Conservation (phyloP, 2,329 filamentous ascomycete genomes). For the Sclerotiophoma versabilis region DNA sequence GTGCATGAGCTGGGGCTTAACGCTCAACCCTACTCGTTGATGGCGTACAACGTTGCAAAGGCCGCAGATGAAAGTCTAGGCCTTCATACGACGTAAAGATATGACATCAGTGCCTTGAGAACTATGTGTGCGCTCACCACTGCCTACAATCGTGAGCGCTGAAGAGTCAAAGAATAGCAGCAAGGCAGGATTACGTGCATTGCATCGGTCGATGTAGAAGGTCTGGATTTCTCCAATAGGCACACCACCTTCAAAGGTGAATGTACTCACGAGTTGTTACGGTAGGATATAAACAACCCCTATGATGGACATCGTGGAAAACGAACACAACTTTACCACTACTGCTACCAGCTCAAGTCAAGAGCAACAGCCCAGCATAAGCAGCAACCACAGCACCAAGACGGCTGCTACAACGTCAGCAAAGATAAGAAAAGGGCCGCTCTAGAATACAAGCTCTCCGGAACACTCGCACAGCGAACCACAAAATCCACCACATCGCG, state of each 20-base stretch:
- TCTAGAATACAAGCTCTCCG: no score
- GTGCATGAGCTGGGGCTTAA: slow-evolving; percentile 12
- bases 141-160: background rate
- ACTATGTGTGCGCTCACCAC: background rate
- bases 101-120: slow-evolving; percentile 9
- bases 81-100: no score
- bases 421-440: no score
- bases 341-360: no score
- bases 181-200: slow-evolving; percentile 1
- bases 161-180: slow-evolving; percentile 3
- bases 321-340: no score
- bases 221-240: slow-evolving; percentile 5
- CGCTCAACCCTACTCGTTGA: slow-evolving; percentile 1
- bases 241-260: no score
- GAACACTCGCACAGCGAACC: background rate
- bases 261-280: no score
- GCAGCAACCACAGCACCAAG: no score
- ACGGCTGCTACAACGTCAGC: no score
- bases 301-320: no score
- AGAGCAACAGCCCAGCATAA: no score
- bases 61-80: background rate
- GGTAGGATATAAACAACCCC: no score
- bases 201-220: background rate
- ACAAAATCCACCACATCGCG: background rate
- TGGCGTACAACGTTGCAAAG: slow-evolving; percentile 1